Percentiles rank a stretch among this genome's conserved stretches.
Evolutionary conservation across 495 filamentous ascomycete species (phyloP).

Genomic region (Haplographium delicatum): DNA sequence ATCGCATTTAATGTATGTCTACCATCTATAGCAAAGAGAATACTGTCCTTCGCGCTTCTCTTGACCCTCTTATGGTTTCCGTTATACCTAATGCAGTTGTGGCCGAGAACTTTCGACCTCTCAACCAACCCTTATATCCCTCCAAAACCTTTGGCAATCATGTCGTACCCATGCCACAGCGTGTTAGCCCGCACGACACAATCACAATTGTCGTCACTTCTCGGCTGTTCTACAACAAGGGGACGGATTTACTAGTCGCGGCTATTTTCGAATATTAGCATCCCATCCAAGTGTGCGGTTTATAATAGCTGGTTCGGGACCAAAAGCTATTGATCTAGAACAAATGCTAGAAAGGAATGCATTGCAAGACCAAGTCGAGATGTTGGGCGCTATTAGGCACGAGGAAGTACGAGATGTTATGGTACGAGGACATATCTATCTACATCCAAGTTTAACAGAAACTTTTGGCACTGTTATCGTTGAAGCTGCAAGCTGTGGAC

Average conservation of each 20-base stretch:
- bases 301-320: constrained; percentile 91
- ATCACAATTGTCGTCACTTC: constrained; percentile 97
- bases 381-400: constrained; percentile 86
- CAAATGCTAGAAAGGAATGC: constrained; percentile 96
- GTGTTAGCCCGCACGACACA: constrained; percentile 70
- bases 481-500: constrained; percentile 88
- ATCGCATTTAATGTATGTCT: neutral
- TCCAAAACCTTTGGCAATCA: constrained; percentile 21
- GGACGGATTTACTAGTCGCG: constrained; percentile 89
- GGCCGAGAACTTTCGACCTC: constrained; percentile 86
- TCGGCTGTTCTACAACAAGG: constrained; percentile 97
- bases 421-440: constrained; percentile 93
- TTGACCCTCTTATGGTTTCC: constrained; percentile 94
- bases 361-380: constrained; percentile 87
- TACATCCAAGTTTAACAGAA: constrained; percentile 91
- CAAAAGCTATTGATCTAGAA: constrained; percentile 94
- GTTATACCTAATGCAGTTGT: constrained; percentile 97
- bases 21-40: constrained; percentile 77
- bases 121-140: constrained; percentile 36
- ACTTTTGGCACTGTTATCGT: constrained; percentile 98
- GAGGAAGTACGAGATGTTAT: constrained; percentile 97
- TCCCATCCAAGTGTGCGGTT: constrained; percentile 90
- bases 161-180: constrained; percentile 31
- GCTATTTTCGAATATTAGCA: constrained; percentile 84
- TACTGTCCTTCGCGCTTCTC: constrained; percentile 90